Conservation (phyloP, 768 basidiomycete genomes). For the Suillus brevipes region DNA sequence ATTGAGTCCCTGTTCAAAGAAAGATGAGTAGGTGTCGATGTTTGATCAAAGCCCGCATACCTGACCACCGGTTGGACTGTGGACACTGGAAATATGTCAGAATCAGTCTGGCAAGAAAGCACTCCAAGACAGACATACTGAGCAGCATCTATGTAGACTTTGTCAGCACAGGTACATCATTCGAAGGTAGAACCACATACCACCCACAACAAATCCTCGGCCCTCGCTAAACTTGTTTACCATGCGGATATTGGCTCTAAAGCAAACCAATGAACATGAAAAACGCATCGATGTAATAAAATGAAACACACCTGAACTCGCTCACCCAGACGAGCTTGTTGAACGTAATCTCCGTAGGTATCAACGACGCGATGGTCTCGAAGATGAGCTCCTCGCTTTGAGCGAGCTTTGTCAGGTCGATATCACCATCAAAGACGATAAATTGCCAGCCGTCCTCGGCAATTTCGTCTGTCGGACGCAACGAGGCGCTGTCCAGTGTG, state of each 20-base stretch:
- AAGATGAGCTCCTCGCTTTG: conserved; percentile 29
- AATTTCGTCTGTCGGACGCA: conserved; percentile 22
- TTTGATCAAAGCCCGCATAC: not conserved
- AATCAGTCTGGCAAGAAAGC: not conserved
- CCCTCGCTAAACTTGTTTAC: not conserved
- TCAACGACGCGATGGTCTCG: conserved; percentile 22
- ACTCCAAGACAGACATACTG: not conserved
- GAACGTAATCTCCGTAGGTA: conserved; percentile 24
- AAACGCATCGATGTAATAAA: not conserved
- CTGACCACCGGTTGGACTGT: not conserved
- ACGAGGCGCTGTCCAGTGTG: conserved; percentile 2
- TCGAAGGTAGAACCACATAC: not conserved
- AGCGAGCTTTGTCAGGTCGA: conserved; percentile 18
- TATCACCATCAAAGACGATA: conserved; percentile 3
- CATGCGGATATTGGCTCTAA: not conserved
- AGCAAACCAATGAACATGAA: not conserved
- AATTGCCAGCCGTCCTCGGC: conserved; percentile 27
- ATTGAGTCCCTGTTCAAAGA: conserved; percentile 36
- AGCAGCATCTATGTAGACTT: not conserved
- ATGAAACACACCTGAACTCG: conserved; percentile 29
- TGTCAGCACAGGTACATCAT: not conserved
- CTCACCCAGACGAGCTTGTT: conserved; percentile 27
- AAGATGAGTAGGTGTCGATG: not conserved
- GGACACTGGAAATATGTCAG: not conserved
- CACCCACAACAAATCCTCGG: not conserved